Evolutionary conservation across 2,329 filamentous ascomycete genomes (phyloP).

Genomic region (Fusarium piperis): DNA sequence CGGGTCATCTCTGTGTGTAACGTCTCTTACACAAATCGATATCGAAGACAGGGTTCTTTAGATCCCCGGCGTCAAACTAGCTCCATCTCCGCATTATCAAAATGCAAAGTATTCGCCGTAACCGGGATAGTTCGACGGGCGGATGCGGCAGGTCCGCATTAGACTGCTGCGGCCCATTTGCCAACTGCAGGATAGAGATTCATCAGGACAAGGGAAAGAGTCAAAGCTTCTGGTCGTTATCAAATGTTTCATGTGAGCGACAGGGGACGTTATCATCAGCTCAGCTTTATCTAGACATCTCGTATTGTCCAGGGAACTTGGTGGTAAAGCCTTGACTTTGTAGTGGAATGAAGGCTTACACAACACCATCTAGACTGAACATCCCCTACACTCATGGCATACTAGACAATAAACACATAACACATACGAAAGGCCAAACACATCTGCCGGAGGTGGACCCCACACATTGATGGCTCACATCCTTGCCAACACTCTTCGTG

Average conservation of each 20-base stretch:
- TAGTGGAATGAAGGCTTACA: neutral
- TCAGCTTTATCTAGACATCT: neutral
- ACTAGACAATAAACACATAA: neutral
- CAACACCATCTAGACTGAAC: neutral
- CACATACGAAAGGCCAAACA: neutral
- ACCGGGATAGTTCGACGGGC: constrained; percentile 21
- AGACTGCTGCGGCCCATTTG: constrained; percentile 4
- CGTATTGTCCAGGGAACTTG: neutral
- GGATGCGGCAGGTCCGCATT: neutral
- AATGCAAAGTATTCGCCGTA: constrained; percentile 29
- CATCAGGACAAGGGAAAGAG: neutral
- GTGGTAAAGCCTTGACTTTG: neutral
- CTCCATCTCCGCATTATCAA: constrained; percentile 7
- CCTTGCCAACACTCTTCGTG: neutral
- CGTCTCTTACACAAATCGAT: constrained; percentile 14
- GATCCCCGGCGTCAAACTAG: constrained; percentile 1
- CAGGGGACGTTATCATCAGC: neutral
- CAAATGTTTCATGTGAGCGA: neutral
- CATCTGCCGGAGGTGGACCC: neutral
- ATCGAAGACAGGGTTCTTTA: constrained; percentile 16
- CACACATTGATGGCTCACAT: neutral
- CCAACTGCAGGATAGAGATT: constrained; percentile 6
- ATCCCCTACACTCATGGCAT: neutral
- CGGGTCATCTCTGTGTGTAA: neutral
- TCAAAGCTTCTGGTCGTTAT: constrained; percentile 2